Evolutionary conservation across 2,329 filamentous ascomycete genomes (phyloP), one percentile per base, ranked within the genome.

Genomic region (Cordyceps militaris): DNA sequence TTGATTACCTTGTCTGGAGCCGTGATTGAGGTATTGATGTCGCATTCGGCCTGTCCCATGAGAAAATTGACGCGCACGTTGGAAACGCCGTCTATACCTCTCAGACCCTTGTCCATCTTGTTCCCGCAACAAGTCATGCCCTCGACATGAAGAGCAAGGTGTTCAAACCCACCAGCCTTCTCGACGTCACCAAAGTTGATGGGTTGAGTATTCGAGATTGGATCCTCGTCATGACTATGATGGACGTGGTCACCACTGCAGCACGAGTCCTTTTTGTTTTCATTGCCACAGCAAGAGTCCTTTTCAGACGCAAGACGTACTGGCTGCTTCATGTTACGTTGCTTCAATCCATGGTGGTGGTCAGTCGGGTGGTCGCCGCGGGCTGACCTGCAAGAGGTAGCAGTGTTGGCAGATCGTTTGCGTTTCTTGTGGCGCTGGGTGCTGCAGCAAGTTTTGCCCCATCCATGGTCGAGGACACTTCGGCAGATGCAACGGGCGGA

Each of bases 111-210:
- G 48, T 66, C 60, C 36, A 73, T 56, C 53, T 73, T 73, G 57
- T 70, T 69, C 4, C 63, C 70, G 34, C 71, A 73, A 40, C 71
- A 74, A 3, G 68, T 69, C 70, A 73, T 74, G 24, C 72, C 72
- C 19, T 66, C 65, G 30, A 73, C 68, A 2, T 64, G 38, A 14
- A 70, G 57, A 24, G 59, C 60, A 32, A 71, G 63, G 7, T 62
- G 63, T 62, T 72, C 68, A 11, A 64, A 42, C 1, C 54, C 63
- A 28, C 54, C 57, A 8, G 60, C 61, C 49, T 66, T 67, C 53
- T 71, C 69, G 11, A 66, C 32, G 32, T 70, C 68, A 4, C 42
- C 19, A 34, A 42, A 21, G 14, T 36, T 34, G 32, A n/a, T n/a
- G 7, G 5, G 9, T 23, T 19, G 34, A 14, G 24, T 34, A 8